phyloP scores from a whole-genome alignment of 2,329 filamentous ascomycete species.

The Coniochaeta prunicola region DNA sequence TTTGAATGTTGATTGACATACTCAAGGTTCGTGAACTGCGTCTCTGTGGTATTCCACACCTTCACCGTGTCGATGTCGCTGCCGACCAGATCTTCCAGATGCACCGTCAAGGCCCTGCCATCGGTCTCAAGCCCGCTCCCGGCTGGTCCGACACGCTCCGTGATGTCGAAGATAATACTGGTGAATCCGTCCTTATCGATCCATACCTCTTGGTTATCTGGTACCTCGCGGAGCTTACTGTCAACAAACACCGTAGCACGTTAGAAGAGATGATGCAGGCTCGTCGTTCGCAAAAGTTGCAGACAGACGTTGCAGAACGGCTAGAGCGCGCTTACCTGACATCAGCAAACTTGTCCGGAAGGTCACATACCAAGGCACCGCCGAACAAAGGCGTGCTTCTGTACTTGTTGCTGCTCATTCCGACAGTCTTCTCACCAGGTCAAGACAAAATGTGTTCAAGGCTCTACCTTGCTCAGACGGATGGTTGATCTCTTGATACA shows the following conservation, averaged over 20 bases:
- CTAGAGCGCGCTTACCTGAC: constrained; percentile 52
- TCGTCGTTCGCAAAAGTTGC: neutral
- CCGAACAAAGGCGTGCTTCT: constrained; percentile 59
- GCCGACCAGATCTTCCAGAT: constrained; percentile 63
- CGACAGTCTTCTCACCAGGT: constrained; percentile 6
- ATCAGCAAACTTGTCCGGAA: constrained; percentile 63
- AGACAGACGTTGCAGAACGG: neutral
- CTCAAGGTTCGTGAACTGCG: constrained; percentile 49
- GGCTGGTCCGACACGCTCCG: constrained; percentile 63
- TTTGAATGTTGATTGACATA: constrained; percentile 23
- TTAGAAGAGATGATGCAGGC: neutral
- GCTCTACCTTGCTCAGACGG: too few species aligned
- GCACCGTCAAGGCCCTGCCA: constrained; percentile 61
- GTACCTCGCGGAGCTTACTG: constrained; percentile 67
- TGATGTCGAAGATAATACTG: constrained; percentile 84
- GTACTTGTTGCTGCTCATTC: constrained; percentile 42
- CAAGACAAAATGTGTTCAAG: neutral
- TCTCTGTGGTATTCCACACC: constrained; percentile 59
- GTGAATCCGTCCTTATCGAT: constrained; percentile 79
- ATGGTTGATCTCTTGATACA: too few species aligned
- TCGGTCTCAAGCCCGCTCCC: constrained; percentile 52
- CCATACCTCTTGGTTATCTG: constrained; percentile 88
- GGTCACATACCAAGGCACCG: constrained; percentile 61
- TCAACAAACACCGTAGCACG: neutral
- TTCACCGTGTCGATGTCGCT: constrained; percentile 56